phyloP scores from a whole-genome alignment of 192 early-diverging fungal species.

The Linderina pennispora region DNA sequence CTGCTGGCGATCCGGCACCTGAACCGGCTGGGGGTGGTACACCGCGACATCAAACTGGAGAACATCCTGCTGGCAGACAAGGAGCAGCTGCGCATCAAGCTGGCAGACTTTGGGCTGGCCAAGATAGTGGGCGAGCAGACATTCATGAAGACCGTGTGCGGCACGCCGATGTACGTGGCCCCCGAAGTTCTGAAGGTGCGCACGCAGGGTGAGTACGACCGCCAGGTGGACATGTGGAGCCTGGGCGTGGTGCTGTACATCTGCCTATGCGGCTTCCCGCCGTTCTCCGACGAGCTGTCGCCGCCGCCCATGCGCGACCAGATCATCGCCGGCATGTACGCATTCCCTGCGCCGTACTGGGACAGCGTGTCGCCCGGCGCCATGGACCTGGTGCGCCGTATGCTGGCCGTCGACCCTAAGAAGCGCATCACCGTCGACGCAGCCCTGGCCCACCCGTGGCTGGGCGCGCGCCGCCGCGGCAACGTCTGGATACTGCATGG shows the following conservation, averaged over 20 bases:
- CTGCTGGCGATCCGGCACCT: conserved; percentile 69
- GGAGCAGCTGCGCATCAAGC: conserved; percentile 64
- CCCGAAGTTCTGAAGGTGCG: conserved; percentile 82
- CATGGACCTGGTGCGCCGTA: conserved; percentile 45
- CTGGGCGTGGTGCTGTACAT: conserved; percentile 94
- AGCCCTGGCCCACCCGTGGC: conserved; percentile 53
- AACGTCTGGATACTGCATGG: conserved; percentile 25
- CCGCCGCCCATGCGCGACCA: conserved; percentile 58
- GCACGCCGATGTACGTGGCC: conserved; percentile 86
- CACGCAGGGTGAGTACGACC: conserved; percentile 65
- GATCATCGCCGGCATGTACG: conserved; percentile 61
- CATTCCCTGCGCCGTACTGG: conserved; percentile 79
- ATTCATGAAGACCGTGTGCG: conserved; percentile 83
- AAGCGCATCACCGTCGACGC: conserved; percentile 48
- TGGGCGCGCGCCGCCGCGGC: conserved; percentile 21
- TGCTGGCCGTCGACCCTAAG: conserved; percentile 47
- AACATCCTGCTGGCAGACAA: conserved; percentile 65
- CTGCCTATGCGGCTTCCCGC: conserved; percentile 82
- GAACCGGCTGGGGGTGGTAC: conserved; percentile 61
- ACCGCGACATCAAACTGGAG: conserved; percentile 79
- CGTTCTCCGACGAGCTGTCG: conserved; percentile 65
- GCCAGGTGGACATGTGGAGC: conserved; percentile 88
- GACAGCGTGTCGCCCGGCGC: conserved; percentile 59
- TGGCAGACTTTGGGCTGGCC: conserved; percentile 94
- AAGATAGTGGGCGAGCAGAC: conserved; percentile 66